These are phyloP conservation scores for Aureobasidium sp. DNA, from an alignment of 2,329 filamentous ascomycete species.

Conservation along the genomic window DNA sequence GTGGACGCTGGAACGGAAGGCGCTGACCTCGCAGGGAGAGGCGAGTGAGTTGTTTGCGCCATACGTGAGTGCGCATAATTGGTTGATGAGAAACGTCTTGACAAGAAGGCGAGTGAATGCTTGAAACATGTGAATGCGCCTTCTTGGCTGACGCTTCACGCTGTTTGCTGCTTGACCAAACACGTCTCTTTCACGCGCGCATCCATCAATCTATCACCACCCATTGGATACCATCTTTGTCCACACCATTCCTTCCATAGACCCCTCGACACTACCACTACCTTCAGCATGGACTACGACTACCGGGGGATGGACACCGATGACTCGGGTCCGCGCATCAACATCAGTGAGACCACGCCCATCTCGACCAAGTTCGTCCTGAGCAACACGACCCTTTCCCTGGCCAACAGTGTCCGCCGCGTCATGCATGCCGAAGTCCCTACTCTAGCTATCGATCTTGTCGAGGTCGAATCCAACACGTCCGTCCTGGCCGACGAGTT, in stretches of 20 bases:
- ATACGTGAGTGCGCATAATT: conserved; percentile 15
- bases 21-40: conserved; percentile 12
- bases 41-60: conserved; percentile 14
- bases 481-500: conserved; percentile 97
- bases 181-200: not conserved
- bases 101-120: not conserved
- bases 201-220: not conserved
- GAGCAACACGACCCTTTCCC: conserved; percentile 76
- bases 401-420: conserved; percentile 87
- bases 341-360: conserved; percentile 49
- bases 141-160: conserved; percentile 5
- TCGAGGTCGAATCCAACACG: conserved; percentile 86
- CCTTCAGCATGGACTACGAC: conserved; percentile 17
- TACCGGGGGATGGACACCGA: conserved; percentile 30
- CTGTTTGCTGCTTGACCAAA: conserved; percentile 4
- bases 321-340: conserved; percentile 38
- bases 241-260: not conserved
- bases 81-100: not conserved
- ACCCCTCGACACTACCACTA: not conserved
- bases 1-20: conserved; percentile 10
- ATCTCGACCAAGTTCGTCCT: conserved; percentile 87
- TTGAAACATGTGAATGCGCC: not conserved
- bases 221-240: not conserved
- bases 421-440: conserved; percentile 90
- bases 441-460: conserved; percentile 87